phyloP scores from a whole-genome alignment of 139 green algal species.

The Coelastrella sp. region DNA sequence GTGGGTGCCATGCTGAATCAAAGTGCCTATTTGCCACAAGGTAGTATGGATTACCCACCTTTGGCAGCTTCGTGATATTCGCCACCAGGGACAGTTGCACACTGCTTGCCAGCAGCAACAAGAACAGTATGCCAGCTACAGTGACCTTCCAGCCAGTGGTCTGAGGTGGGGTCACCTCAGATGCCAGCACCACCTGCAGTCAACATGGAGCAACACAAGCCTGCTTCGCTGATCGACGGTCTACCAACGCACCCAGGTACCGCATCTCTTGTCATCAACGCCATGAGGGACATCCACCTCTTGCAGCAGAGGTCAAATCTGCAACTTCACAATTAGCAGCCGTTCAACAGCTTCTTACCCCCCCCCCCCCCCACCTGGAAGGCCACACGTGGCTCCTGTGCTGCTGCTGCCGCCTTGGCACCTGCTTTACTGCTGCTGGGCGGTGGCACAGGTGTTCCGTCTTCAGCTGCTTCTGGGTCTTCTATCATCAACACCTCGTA shows the following conservation, averaged over 20 bases:
- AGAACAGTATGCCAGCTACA: constrained; percentile 71
- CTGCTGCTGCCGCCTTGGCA: constrained; percentile 27
- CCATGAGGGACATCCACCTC: background rate
- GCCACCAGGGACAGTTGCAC: constrained; percentile 83
- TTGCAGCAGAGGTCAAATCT: background rate
- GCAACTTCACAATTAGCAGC: background rate
- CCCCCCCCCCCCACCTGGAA: constrained; percentile 20
- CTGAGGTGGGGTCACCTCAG: constrained; percentile 65
- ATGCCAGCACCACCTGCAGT: constrained; percentile 76
- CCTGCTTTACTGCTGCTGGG: background rate
- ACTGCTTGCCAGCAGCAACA: constrained; percentile 77
- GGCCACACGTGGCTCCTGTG: constrained; percentile 57
- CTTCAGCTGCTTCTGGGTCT: constrained; percentile 73
- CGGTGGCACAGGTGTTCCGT: constrained; percentile 13
- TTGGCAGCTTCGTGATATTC: constrained; percentile 83
- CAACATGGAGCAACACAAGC: background rate
- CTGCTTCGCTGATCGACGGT: background rate
- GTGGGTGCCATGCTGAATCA: too few species aligned
- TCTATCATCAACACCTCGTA: constrained; percentile 88
- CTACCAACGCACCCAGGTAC: background rate
- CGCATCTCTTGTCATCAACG: background rate
- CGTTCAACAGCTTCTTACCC: background rate
- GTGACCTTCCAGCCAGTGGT: constrained; percentile 75
- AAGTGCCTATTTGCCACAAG: background rate
- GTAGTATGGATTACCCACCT: constrained; percentile 43